Evolutionary conservation across 1,139 yeast species (phyloP).

Genomic region (Zygoascus hellenicus): DNA sequence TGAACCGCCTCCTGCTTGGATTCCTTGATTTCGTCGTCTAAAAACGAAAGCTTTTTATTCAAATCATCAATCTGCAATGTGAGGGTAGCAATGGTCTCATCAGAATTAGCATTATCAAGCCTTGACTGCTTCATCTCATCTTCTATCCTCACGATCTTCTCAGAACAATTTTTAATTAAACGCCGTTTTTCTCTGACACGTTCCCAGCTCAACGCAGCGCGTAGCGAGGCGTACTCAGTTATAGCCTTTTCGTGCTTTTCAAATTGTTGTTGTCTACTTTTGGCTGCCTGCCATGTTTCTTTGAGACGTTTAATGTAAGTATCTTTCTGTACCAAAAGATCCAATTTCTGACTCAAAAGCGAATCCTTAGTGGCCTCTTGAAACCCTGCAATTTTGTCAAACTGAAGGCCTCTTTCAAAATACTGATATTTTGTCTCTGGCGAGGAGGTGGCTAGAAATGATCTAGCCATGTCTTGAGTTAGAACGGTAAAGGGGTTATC

Average conservation of each 20-base stretch:
- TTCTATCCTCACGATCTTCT: conserved; percentile 8
- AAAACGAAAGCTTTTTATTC: conserved; percentile 9
- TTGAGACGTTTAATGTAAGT: neutral
- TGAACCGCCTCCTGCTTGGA: neutral
- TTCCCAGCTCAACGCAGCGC: conserved; percentile 19
- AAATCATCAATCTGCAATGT: conserved; percentile 7
- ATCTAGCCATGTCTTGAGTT: conserved; percentile 91
- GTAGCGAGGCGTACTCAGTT: conserved; percentile 6
- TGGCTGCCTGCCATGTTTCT: neutral
- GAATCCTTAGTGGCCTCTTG: conserved; percentile 35
- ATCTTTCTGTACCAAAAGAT: conserved; percentile 11
- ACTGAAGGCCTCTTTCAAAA: conserved; percentile 74
- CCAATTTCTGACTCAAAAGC: conserved; percentile 15
- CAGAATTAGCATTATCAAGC: conserved; percentile 1
- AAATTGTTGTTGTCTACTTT: conserved; percentile 1
- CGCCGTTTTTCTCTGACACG: conserved; percentile 41
- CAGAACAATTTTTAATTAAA: conserved; percentile 13
- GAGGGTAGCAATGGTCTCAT: neutral
- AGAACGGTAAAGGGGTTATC: conserved; percentile 91
- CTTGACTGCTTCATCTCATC: conserved; percentile 11
- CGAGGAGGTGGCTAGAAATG: conserved; percentile 46
- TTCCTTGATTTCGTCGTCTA: conserved; percentile 11
- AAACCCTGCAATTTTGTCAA: conserved; percentile 42
- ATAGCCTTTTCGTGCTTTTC: conserved; percentile 19
- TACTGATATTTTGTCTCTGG: conserved; percentile 64